Base-by-base conservation (phyloP, 192 early-diverging fungal genomes). In the Rhizophagus prolifer region DNA sequence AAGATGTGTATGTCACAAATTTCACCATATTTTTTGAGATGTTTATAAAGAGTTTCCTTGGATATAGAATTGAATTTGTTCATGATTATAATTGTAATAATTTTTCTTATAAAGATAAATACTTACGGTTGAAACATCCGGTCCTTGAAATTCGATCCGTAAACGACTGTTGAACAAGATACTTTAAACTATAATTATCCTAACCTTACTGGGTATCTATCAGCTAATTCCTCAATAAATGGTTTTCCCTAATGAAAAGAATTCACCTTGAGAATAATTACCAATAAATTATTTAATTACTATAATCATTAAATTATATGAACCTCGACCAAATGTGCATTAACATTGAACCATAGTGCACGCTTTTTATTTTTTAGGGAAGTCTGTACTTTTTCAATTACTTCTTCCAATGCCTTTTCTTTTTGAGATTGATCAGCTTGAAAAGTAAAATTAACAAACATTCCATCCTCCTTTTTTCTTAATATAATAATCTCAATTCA, bases 121-220 rank as follows among this genome's bases (percentile, higher is more conserved):
- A 58, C 38, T 8, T 75, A 70, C 90, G 2, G 90, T 80, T 9
- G 83, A 81, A 54, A 93, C 69, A 66, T 92, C 91, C 0, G 91
- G 88, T 1, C 95, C 95, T 36, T 84, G 77, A 80, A 97, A 96
- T 77, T 94, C 91, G 7, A 97, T 86, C n/a, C 81, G 84, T 31
- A 92, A 81, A 21, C 83, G 82, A 65, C 81, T 86, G 19, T 44
- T 44, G 10, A 44, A 0, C 7, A 16, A 19, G 16, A 26, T 14
- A 21, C 31, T 26, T 28, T 21, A 44, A 44, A 44, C 41, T 2
- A 12, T 2, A 44, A 2, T 12, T 44, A n/a, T 3, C 16, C 74
- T 28, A 60, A 75, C 30, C 60, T 77, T 13, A 80, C 77, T 30
- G 89, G 89, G 46, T 88, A 89, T n/a, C 88, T 82, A 28, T 80